phyloP scores from a whole-genome alignment of 805 yeast species.

The Pichia membranifaciens region DNA sequence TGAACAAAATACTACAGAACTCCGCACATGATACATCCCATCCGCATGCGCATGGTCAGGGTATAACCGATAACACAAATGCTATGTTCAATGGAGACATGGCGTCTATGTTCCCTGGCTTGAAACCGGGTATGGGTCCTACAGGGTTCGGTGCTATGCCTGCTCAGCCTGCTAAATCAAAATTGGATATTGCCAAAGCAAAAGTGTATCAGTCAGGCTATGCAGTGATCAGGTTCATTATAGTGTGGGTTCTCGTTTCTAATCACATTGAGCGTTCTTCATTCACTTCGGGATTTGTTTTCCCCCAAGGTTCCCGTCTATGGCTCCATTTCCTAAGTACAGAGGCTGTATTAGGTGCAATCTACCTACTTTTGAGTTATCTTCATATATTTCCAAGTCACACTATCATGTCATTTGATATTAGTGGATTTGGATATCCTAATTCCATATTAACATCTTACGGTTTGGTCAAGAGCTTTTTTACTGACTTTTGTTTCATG shows the following conservation, averaged over 20 bases:
- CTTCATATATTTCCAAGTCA: constrained; percentile 7
- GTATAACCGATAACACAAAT: background rate
- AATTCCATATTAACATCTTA: constrained; percentile 7
- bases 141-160: background rate
- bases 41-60: constrained; percentile 8
- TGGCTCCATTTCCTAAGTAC: constrained; percentile 7
- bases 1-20: constrained; percentile 7
- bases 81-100: constrained; percentile 3
- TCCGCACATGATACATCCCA: constrained; percentile 1
- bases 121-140: background rate
- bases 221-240: constrained; percentile 1
- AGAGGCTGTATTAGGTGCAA: constrained; percentile 1
- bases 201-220: constrained; percentile 6
- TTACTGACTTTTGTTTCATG: constrained; percentile 6
- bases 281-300: background rate
- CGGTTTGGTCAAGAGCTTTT: constrained; percentile 6
- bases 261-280: background rate
- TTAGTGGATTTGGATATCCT: constrained; percentile 6
- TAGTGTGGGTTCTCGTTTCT: background rate
- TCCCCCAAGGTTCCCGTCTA: background rate
- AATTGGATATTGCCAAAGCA: constrained; percentile 1
- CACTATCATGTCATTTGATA: constrained; percentile 11
- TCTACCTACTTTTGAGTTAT: constrained; percentile 3
- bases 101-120: constrained; percentile 17
- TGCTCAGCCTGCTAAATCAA: background rate